Evolutionary conservation across 2,329 filamentous ascomycete genomes (phyloP), one percentile per base, ranked within the genome.

Genomic region (Fusarium tuaranense): DNA sequence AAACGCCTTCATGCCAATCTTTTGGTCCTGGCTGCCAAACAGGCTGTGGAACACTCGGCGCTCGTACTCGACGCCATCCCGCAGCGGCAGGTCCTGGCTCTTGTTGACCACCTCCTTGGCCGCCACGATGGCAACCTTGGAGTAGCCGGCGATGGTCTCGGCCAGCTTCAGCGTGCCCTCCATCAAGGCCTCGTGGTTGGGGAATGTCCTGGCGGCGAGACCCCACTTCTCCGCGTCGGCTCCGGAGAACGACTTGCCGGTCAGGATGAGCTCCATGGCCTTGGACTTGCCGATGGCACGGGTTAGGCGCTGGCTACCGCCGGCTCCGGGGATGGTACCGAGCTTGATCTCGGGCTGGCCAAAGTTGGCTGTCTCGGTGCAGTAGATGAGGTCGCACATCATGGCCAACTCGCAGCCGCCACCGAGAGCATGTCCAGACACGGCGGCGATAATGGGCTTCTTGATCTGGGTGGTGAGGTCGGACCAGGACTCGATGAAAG

Each of bases 91-190:
- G 79, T 99, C 97, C 87, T 98, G 95, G 83, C 95, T 98, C 92
- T 98, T 98, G 83, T 98, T 98, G 66, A 99, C 96, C n/a, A 97
- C 96, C 88, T 99, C 97, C 88, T 99, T 99, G 67, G 91, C 93
- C 13, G 94, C 97, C 85, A 95, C 92, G 68, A 97, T 91, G 2
- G 96, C 94, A n/a, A 99, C 92, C 81, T 89, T 91, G 63, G 94
- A 95, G 84, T 97, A 95, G 1, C 93, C 86, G 0, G 97, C 95
- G 85, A 99, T 98, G 63, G 91, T 95, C 87, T 94, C 94, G 3
- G 97, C 97, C 20, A 95, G 96, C 81, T 92, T 91, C 70, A 98
- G 83, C 4, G 95, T 92, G 65, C 91, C 94, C 79, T 95, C 92
- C 81, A 98, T 92, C 80, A 98, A 88, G 81, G 93, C 92, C 76